Conservation (phyloP, 2,329 filamentous ascomycete species). For the Scytalidium lignicola region DNA sequence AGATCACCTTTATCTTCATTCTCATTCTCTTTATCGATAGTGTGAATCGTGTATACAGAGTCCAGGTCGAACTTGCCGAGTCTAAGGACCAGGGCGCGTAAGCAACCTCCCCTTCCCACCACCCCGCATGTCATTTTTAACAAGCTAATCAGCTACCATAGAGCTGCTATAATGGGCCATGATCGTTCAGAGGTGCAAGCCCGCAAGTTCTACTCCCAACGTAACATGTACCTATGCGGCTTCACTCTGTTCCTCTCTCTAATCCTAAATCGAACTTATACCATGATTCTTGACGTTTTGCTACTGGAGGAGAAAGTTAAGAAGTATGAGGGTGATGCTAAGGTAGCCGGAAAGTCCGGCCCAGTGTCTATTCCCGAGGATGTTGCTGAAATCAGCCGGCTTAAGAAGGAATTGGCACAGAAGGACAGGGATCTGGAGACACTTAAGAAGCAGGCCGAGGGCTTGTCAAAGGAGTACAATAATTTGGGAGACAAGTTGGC, state of each 20-base stretch:
- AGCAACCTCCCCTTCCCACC: conserved; percentile 1
- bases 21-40: conserved; percentile 97
- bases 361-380: conserved; percentile 67
- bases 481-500: conserved; percentile 73
- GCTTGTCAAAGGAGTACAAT: conserved; percentile 79
- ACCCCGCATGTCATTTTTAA: not conserved
- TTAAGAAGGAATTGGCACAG: conserved; percentile 61
- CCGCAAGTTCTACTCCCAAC: conserved; percentile 99
- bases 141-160: conserved; percentile 25
- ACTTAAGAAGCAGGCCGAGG: conserved; percentile 87
- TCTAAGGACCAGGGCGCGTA: conserved; percentile 52
- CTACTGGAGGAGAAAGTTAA: conserved; percentile 90
- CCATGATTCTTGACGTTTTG: conserved; percentile 52
- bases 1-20: conserved; percentile 99
- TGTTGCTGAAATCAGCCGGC: conserved; percentile 66
- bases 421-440: conserved; percentile 81
- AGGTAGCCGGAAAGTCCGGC: conserved; percentile 58
- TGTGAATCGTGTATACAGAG: conserved; percentile 91
- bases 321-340: conserved; percentile 65
- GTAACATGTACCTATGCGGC: conserved; percentile 99
- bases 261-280: conserved; percentile 98
- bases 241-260: conserved; percentile 98
- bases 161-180: conserved; percentile 72
- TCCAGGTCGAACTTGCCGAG: conserved; percentile 79
- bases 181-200: conserved; percentile 98